phyloP scores from a whole-genome alignment of 495 filamentous ascomycete species.

The Lichina pygmaea region DNA sequence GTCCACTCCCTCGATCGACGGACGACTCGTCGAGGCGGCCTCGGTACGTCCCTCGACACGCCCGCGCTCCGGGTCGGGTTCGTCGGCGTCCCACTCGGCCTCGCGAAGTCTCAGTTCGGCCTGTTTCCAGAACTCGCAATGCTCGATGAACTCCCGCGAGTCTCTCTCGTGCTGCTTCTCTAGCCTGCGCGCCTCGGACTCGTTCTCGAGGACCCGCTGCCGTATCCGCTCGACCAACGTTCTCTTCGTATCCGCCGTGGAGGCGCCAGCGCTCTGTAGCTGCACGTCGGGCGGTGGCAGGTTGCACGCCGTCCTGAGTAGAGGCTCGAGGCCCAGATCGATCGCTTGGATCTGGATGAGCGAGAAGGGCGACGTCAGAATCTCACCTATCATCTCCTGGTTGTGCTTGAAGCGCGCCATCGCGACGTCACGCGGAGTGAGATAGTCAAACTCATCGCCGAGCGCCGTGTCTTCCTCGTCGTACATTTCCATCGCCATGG shows the following conservation, averaged over 20 bases:
- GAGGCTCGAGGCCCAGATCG: conserved; percentile 59
- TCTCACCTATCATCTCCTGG: conserved; percentile 97
- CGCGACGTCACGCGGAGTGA: conserved; percentile 72
- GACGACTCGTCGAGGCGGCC: conserved; percentile 3
- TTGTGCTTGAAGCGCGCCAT: conserved; percentile 68
- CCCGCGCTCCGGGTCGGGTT: conserved; percentile 29
- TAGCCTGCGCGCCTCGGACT: conserved; percentile 58
- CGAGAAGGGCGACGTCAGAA: conserved; percentile 67
- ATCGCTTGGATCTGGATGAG: conserved; percentile 63
- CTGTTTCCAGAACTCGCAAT: conserved; percentile 30
- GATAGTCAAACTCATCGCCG: conserved; percentile 66
- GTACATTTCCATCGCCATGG: conserved; percentile 10
- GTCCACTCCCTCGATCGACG: conserved; percentile 19
- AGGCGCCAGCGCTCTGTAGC: background rate
- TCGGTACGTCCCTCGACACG: conserved; percentile 30
- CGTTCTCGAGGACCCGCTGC: conserved; percentile 24
- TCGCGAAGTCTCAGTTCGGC: conserved; percentile 31
- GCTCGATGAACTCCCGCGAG: conserved; percentile 39
- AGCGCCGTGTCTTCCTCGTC: conserved; percentile 71
- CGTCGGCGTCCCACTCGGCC: conserved; percentile 21
- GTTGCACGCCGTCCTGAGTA: background rate
- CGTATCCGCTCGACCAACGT: background rate
- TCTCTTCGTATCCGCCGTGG: background rate
- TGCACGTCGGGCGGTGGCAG: background rate
- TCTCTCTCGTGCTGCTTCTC: conserved; percentile 47